Base-by-base conservation (phyloP, 768 basidiomycete species). In the Phlebiopsis flavidoalba region DNA sequence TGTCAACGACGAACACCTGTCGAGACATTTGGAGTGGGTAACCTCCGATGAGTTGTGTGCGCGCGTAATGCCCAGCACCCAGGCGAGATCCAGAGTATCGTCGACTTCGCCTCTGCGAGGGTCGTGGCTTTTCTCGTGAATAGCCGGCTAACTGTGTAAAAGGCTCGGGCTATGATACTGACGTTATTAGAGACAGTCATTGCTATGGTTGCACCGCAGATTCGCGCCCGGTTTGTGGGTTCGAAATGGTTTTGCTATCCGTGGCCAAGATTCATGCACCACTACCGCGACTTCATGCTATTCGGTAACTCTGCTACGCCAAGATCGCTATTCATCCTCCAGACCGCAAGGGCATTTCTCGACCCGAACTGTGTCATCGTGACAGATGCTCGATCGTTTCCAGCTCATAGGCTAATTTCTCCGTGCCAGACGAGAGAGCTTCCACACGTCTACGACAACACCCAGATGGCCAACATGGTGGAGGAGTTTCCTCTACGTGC, bases 221-320 rank as follows among this genome's bases (percentile, higher is more conserved):
- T 98, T 54, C 86, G 95, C 24, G 90, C 93, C n/a, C 0, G 95
- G 95, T 0, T 80, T 98, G 4, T 99, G 97, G 97, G 95, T 97
- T 8, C 89, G 96, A 57, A 99, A 99, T 66, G 97, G 97, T 3
- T 92, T 95, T 68, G 90, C 90, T 15, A 95, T 98, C 65, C 88
- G 96, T 1, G 94, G 95, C 0, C 97, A 98, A 71, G 79, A n/a
- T n/a, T 95, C 4, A 82, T 95, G 56, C 96, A 98, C n/a, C n/a
- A n/a, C 71, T 99, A 99, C 71, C 89, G 95, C 26, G 96, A 98
- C 71, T 94, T 93, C 73, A 89, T 91, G 83, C 84, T n/a, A n/a
- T 98, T 24, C 88, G 96, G 19, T 97, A 99, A 71, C 80, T 94
- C 6, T 97, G 96, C 68, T 95, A 96, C 70, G 97, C 72, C 95